Conservation (phyloP, 805 yeast genomes). For the Isabelozyma gotoi region DNA sequence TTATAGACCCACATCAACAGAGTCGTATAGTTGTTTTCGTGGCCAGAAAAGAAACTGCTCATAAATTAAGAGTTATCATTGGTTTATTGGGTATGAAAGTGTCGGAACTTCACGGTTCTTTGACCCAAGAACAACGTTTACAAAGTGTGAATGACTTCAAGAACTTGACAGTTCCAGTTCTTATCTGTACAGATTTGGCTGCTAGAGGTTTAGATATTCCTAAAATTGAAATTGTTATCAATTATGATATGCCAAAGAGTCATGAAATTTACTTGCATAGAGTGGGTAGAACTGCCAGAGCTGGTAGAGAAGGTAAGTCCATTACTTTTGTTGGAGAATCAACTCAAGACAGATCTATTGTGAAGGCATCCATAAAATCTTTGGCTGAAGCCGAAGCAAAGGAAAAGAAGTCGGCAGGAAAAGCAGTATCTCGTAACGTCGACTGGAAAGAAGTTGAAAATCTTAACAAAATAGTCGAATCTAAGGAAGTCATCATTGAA, state of each 20-base stretch:
- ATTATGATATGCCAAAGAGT: slow-evolving; percentile 93
- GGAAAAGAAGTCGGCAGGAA: slow-evolving; percentile 37
- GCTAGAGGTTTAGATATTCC: slow-evolving; percentile 99
- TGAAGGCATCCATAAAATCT: slow-evolving; percentile 83
- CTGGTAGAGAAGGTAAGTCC: slow-evolving; percentile 93
- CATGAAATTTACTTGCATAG: slow-evolving; percentile 92
- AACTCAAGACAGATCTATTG: slow-evolving; percentile 82
- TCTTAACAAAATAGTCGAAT: slow-evolving; percentile 58
- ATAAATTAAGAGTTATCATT: slow-evolving; percentile 71
- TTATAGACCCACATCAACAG: slow-evolving; percentile 59
- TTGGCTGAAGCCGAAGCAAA: slow-evolving; percentile 34
- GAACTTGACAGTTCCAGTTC: slow-evolving; percentile 76
- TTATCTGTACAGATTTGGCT: slow-evolving; percentile 96
- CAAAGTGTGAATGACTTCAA: slow-evolving; percentile 81
- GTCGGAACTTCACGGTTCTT: slow-evolving; percentile 79
- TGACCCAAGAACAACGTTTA: slow-evolving; percentile 91
- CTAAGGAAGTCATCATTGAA: slow-evolving; percentile 58
- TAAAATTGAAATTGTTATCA: slow-evolving; percentile 90
- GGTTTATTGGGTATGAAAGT: slow-evolving; percentile 77
- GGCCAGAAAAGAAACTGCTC: slow-evolving; percentile 88
- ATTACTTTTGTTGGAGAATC: slow-evolving; percentile 93
- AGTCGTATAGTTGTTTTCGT: slow-evolving; percentile 87
- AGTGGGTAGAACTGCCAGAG: slow-evolving; percentile 99
- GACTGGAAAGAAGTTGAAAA: slow-evolving; percentile 84
- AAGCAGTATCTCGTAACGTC: slow-evolving; percentile 86